Base-by-base conservation (phyloP, 140 eudicot species). In the Flaveria floridana region DNA sequence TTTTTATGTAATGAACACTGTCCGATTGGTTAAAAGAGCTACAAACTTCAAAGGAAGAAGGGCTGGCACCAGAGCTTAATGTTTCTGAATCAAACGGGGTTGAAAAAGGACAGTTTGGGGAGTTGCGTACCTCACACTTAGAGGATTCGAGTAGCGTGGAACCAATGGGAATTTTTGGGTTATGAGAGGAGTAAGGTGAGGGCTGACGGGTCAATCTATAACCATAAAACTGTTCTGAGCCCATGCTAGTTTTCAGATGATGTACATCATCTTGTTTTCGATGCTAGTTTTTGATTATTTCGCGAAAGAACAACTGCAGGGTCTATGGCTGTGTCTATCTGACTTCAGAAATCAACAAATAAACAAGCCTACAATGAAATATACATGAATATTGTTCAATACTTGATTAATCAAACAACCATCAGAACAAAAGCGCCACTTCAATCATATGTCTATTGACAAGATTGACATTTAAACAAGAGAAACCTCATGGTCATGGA, bases 41-140 rank as follows among this genome's bases (percentile, higher is more conserved):
- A 70, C 79, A 84, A 71, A 79, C 85, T 73, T 89, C 96, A 59
- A 86, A 85, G 83, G 87, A 83, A 7, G 90, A 86, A 51, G 81
- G 87, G 39, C 90, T 90, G 56, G 85, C 77, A 72, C 80, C 86
- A 1, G 97, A 90, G 52, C 87, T 87, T 46, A 81, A 79, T 37
- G 88, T 75, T 21, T 88, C 91, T 6, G 87, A 73, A 67, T 89
- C 97, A 50, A 82, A 83, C 51, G 77, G 86, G 47, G 78, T 79
- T 23, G 84, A 78, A 70, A 93, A 90, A 18, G 98, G 97, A 10
- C 93, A 90, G 73, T 80, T 88, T 0, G 97, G 98, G 10, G 98
- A 93, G 79, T 81, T 81, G 82, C 87, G 63, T 16, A 72, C 71
- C 50, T 82, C 90, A 48, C 80, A 82, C 82, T 93, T 93, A 76